Evolutionary conservation across 2,329 filamentous ascomycete species (phyloP), one percentile per base, ranked within the genome.

Genomic region (Exserohilum rostratum): DNA sequence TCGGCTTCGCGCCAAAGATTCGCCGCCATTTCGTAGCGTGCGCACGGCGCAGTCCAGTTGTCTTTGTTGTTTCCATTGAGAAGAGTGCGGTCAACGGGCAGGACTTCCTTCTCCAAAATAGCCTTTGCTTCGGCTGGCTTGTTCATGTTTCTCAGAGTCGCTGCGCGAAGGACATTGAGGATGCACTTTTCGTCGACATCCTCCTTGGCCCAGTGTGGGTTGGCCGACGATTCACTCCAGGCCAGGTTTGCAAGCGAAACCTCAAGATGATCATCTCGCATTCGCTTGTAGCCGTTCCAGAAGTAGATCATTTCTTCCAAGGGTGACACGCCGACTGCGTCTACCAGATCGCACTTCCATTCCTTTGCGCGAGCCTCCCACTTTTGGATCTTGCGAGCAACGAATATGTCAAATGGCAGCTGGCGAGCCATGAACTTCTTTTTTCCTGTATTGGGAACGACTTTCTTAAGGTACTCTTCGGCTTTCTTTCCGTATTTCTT

Each of bases 221-320:
- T 82, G 30, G 71, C 66, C 25, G 77, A 74, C 25, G 61, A 63
- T 64, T 91, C 86, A 54, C 88, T 86, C 77, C 91, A 96, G 0
- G 80, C 78, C 10, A 96, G 76, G n/a, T 83, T 82, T 0, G 72
- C 76, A 33, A 91, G 72, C 0, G 87, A 90, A 37, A 80, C 77
- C 43, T 88, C 79, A 12, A 96, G 79, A 55, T 93, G 84, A 0
- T 78, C 77, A 0, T 77, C 66, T 2, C 83, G 80, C 90, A 96
- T 96, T 50, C 91, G 86, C 75, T 90, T 93, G 65, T 86, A 87
- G 0, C 93, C 93, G 68, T 91, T 93, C 93, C 93, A 98, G 66
- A 98, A 86, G 73, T 93, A 96, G 11, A 90, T 87, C 89, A 98
- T 96, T 78, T 98, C 95, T 67, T 92, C 85, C 0, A 91, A 80